These are phyloP conservation scores for Corynespora cassiicola DNA, from an alignment of 2,329 filamentous ascomycete genomes.

Conservation along the genomic window DNA sequence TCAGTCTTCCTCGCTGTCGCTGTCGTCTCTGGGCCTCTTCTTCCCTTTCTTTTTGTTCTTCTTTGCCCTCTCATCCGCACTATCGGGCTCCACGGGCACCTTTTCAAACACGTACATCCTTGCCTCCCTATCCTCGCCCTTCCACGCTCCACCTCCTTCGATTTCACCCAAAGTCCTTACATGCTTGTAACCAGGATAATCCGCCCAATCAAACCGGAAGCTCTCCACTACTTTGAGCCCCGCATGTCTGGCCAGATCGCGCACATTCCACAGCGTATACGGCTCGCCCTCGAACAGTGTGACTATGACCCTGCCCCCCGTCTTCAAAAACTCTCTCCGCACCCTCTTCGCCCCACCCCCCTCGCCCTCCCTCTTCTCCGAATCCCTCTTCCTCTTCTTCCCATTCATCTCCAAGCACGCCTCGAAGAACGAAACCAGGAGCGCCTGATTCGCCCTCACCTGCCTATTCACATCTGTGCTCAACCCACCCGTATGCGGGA, in stretches of 20 bases:
- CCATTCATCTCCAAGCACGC: slow-evolving; percentile 27
- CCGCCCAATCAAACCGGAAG: slow-evolving; percentile 70
- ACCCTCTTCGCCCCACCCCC: background rate
- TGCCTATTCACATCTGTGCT: slow-evolving; percentile 93
- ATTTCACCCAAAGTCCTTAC: slow-evolving; percentile 72
- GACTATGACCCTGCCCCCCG: slow-evolving; percentile 71
- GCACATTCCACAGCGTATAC: slow-evolving; percentile 94
- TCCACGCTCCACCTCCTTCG: slow-evolving; percentile 54
- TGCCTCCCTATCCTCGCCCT: slow-evolving; percentile 55
- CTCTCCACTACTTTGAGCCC: slow-evolving; percentile 74
- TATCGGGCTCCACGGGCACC: slow-evolving; percentile 34
- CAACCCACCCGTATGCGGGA: slow-evolving; percentile 93
- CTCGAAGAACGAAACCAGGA: slow-evolving; percentile 40
- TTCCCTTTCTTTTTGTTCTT: slow-evolving; percentile 11
- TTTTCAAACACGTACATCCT: slow-evolving; percentile 55
- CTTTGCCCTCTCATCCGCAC: slow-evolving; percentile 28
- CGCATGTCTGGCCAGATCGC: slow-evolving; percentile 81
- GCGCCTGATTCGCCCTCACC: slow-evolving; percentile 75
- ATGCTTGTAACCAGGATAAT: slow-evolving; percentile 78
- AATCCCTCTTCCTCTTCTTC: slow-evolving; percentile 9
- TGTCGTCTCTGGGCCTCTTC: slow-evolving; percentile 16
- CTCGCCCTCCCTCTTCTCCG: background rate
- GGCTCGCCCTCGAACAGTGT: slow-evolving; percentile 93
- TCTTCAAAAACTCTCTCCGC: slow-evolving; percentile 50
- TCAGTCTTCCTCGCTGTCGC: slow-evolving; percentile 22